phyloP scores from a whole-genome alignment of 2,329 filamentous ascomycete species.

The Trichoderma cornu-damae region DNA sequence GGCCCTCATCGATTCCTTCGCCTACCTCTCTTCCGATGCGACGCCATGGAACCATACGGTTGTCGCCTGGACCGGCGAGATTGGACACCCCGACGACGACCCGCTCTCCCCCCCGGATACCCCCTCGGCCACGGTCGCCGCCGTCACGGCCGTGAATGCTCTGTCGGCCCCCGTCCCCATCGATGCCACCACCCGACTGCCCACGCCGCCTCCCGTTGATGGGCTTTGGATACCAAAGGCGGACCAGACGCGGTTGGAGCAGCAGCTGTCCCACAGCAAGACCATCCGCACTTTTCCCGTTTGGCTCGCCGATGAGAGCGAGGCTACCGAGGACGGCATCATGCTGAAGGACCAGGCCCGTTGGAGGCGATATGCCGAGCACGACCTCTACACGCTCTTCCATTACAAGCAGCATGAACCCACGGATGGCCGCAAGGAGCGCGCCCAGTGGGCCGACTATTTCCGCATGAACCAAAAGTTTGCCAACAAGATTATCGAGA shows the following conservation, averaged over 20 bases:
- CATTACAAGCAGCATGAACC: slow-evolving; percentile 96
- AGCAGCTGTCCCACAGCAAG: slow-evolving; percentile 65
- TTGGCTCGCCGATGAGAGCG: slow-evolving; percentile 76
- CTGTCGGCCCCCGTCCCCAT: slow-evolving; percentile 76
- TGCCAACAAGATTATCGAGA: slow-evolving; percentile 78
- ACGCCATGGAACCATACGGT: slow-evolving; percentile 88
- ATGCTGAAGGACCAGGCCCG: slow-evolving; percentile 74
- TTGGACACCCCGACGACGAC: slow-evolving; percentile 49
- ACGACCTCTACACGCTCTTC: slow-evolving; percentile 86
- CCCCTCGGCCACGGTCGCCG: slow-evolving; percentile 41
- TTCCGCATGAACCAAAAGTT: slow-evolving; percentile 90
- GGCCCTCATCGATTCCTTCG: slow-evolving; percentile 85
- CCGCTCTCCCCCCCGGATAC: slow-evolving; percentile 43
- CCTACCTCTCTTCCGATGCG: slow-evolving; percentile 76
- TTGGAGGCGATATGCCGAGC: slow-evolving; percentile 87
- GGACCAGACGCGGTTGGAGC: slow-evolving; percentile 69
- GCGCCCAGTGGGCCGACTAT: slow-evolving; percentile 86
- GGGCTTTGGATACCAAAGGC: slow-evolving; percentile 65
- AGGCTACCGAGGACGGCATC: slow-evolving; percentile 62
- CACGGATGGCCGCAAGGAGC: slow-evolving; percentile 74
- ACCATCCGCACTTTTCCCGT: slow-evolving; percentile 79
- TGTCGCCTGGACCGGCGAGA: slow-evolving; percentile 92
- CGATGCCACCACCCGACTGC: slow-evolving; percentile 52
- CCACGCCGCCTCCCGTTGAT: slow-evolving; percentile 57
- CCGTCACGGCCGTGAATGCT: slow-evolving; percentile 58